phyloP scores from a whole-genome alignment of 1,139 yeast species.

The Hyphopichia fennica region DNA sequence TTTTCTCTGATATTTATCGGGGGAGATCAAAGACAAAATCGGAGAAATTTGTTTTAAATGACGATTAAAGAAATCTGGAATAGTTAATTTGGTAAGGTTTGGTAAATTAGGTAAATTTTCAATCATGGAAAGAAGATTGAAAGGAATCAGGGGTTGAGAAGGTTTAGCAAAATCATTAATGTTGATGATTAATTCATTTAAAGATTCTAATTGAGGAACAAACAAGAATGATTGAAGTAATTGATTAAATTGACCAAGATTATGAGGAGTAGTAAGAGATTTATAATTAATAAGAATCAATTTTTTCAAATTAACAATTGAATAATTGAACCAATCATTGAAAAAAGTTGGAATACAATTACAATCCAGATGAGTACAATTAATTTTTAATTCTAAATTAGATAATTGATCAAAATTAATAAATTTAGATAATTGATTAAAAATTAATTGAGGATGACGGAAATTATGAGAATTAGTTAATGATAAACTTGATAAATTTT shows the following conservation, averaged over 20 bases:
- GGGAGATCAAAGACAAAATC: conserved; percentile 3
- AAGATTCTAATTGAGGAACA: conserved; percentile 8
- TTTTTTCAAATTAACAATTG: conserved; percentile 12
- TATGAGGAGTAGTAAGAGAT: conserved; percentile 16
- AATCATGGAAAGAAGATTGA: conserved; percentile 6
- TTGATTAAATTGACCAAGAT: conserved; percentile 20
- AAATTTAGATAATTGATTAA: conserved; percentile 12
- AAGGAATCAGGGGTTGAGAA: background rate
- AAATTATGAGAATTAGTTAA: conserved; percentile 20
- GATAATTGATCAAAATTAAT: conserved; percentile 15
- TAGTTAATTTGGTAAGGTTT: conserved; percentile 13
- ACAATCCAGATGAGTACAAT: conserved; percentile 18
- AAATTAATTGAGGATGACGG: conserved; percentile 15
- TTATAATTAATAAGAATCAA: conserved; percentile 25
- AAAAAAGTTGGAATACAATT: conserved; percentile 23
- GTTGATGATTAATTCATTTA: conserved; percentile 19
- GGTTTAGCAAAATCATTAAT: conserved; percentile 21
- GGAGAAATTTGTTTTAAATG: conserved; percentile 19
- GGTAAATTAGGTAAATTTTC: conserved; percentile 9
- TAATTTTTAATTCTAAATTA: conserved; percentile 22
- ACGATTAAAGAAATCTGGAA: conserved; percentile 28
- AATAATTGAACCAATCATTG: conserved; percentile 13
- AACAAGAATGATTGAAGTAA: conserved; percentile 15
- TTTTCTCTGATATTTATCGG: background rate
- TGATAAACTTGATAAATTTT: conserved; percentile 16